Base-by-base conservation (phyloP, 139 green algal genomes). In the Ulvella scutata region DNA sequence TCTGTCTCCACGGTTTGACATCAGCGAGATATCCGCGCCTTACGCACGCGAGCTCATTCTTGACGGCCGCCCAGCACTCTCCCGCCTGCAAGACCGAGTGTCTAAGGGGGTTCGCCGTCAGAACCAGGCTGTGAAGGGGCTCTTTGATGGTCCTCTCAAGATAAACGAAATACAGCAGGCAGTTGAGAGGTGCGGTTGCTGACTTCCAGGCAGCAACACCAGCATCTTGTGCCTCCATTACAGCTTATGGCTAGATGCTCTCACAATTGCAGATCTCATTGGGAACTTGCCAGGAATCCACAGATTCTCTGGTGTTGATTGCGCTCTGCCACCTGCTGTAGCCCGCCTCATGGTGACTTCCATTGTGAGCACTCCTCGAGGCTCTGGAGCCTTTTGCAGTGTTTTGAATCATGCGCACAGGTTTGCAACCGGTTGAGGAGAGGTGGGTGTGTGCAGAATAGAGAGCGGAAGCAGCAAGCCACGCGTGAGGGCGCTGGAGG, bases 401-500 rank as follows among this genome's bases (percentile, higher is more conserved):
- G n/a, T n/a, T n/a, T n/a, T n/a, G n/a, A 13, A 59, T 59, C 40
- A 59, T 13, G 40, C 40, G n/a, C n/a, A n/a, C n/a, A n/a, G n/a
- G n/a, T n/a, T n/a, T n/a, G 40, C 13, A 13, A 59, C 13, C 40
- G 40, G 13, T 26, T 59, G 40, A 59, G 13, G 4, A 36, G 51
- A 1, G 51, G 13, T 23, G 17, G 51, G 6, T 26, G 13, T 67
- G 51, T 67, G 51, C 51, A 74, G 77, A 38, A 82, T 98, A 82
- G 91, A 97, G 86, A 61, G 82, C 38, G 95, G 95, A 2, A 94
- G 98, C 80, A 78, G 98, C 23, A 99, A 99, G 86, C 88, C 97
- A 62, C 79, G 95, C 13, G 95, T 98, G 59, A 82, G 95, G 2
- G 92, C 94, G 20, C 79, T 99, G 31, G 95, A 99, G 79, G 83